Conservation (phyloP, 176 grass and related monocot genomes). For the Oropetium thomaeum region DNA sequence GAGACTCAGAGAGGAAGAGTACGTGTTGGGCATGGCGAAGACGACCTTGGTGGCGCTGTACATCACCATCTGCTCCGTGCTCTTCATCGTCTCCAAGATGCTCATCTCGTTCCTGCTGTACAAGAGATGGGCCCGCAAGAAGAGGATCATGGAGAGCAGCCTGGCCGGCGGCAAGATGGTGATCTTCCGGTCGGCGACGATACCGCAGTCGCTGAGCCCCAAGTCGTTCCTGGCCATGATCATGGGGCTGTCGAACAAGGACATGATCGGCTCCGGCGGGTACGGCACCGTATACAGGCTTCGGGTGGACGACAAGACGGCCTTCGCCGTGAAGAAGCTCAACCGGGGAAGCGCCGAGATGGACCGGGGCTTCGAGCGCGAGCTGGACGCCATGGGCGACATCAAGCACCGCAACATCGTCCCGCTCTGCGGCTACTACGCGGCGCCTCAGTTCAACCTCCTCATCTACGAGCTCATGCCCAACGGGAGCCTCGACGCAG, state of each 20-base stretch:
- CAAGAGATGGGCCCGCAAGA: slow-evolving; percentile 75
- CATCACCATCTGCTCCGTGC: slow-evolving; percentile 58
- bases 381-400: slow-evolving; percentile 80
- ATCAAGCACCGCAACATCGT: slow-evolving; percentile 89
- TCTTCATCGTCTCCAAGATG: slow-evolving; percentile 81
- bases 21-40: no score
- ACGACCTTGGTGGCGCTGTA: slow-evolving; percentile 46
- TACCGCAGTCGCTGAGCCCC: slow-evolving; percentile 43
- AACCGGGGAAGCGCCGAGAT: slow-evolving; percentile 53
- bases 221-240: slow-evolving; percentile 59
- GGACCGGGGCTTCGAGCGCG: slow-evolving; percentile 68
- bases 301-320: slow-evolving; percentile 24
- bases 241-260: slow-evolving; percentile 62
- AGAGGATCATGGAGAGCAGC: slow-evolving; percentile 60
- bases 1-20: no score
- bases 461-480: slow-evolving; percentile 89
- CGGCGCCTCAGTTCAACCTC: slow-evolving; percentile 69
- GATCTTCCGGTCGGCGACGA: slow-evolving; percentile 45
- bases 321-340: slow-evolving; percentile 74
- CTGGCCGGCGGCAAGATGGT: slow-evolving; percentile 81
- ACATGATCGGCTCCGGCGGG: slow-evolving; percentile 71
- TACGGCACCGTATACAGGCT: slow-evolving; percentile 75
- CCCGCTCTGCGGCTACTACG: slow-evolving; percentile 63
- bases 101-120: slow-evolving; percentile 70
- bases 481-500: slow-evolving; percentile 69